Base-by-base conservation (phyloP, 2,329 filamentous ascomycete genomes). In the Sporothrix pseudoabietina region DNA sequence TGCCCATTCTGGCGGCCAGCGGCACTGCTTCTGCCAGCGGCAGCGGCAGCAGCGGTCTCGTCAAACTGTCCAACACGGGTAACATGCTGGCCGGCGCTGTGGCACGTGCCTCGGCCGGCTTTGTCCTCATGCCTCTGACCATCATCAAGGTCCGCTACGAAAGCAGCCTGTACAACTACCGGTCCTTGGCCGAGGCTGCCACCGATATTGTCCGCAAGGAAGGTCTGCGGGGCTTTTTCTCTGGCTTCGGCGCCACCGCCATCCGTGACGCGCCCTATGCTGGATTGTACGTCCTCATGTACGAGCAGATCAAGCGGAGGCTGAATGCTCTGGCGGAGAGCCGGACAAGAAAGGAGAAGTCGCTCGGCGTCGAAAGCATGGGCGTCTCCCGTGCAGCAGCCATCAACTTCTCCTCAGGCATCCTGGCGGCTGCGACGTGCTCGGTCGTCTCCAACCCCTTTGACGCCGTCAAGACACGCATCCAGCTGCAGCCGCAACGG, bases 141-240 rank as follows among this genome's bases (percentile, higher is more conserved):
- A 91, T 99, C 61, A 91, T 99, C 79, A 99, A 99, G 80, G 96
- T 98, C 59, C 92, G 96, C 61, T 98, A 97, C 80, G 96, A 99
- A 82, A 95, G 92, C 35, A 94, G 88, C 75, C 84, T 95, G 59
- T 99, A 98, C 83, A 84, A 89, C 3, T 98, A 98, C 83, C 87
- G 87, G 32, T 95, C 93, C 1, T 85, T 98, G 32, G 82, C 87
- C 55, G 86, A 89, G 52, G 96, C 96, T 0, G 89, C 88, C 1
- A 84, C 84, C 47, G 93, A 96, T 77, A 98, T 98, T 39, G 83
- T 91, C 71, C 85, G 86, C 8, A 88, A 85, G 0, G 91, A 95
- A 77, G 94, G 96, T 0, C 72, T 92, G 3, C 88, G 91, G 41
- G 96, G 95, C 0, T 97, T 99, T 82, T 98, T 98, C 79, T 89